Percentiles rank a stretch among this genome's conserved stretches.
These are phyloP conservation scores for Kuraishia molischiana DNA, from an alignment of 805 yeast genomes.

Conservation along the genomic window DNA sequence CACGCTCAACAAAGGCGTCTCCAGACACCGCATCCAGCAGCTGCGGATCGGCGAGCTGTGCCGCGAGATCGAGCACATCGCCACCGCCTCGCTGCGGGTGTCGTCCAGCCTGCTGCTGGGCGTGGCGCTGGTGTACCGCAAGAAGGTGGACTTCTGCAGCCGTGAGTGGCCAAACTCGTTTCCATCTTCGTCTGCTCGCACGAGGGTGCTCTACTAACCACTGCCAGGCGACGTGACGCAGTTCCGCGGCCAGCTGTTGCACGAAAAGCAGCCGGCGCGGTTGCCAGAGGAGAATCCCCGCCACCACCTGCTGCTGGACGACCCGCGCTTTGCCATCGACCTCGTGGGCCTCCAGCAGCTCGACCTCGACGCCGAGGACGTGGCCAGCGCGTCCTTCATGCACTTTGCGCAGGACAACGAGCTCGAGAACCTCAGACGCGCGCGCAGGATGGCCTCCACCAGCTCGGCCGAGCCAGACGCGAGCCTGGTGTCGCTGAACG, in stretches of 20 bases:
- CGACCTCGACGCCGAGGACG: not conserved
- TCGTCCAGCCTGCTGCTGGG: constrained; percentile 39
- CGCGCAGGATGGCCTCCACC: not conserved
- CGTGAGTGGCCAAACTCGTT: no score
- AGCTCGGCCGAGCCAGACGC: not conserved
- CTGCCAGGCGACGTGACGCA: not conserved
- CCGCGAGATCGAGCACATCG: constrained; percentile 13
- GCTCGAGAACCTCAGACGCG: not conserved
- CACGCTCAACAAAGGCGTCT: constrained; percentile 15
- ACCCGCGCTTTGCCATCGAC: not conserved
- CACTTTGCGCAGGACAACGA: not conserved
- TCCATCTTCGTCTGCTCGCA: no score
- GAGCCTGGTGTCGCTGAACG: not conserved
- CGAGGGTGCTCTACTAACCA: no score
- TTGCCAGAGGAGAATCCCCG: not conserved
- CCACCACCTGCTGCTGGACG: not conserved
- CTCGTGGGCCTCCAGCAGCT: not conserved
- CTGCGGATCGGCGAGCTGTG: constrained; percentile 27
- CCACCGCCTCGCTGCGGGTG: constrained; percentile 19
- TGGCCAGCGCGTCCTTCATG: not conserved
- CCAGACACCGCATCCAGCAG: constrained; percentile 15
- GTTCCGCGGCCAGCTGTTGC: not conserved
- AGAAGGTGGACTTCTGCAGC: constrained; percentile 24
- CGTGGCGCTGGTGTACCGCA: constrained; percentile 34
- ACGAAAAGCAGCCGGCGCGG: not conserved